Evolutionary conservation across 2,329 filamentous ascomycete genomes (phyloP), one percentile per base, ranked within the genome.

Genomic region (Penicillium janthinellum): DNA sequence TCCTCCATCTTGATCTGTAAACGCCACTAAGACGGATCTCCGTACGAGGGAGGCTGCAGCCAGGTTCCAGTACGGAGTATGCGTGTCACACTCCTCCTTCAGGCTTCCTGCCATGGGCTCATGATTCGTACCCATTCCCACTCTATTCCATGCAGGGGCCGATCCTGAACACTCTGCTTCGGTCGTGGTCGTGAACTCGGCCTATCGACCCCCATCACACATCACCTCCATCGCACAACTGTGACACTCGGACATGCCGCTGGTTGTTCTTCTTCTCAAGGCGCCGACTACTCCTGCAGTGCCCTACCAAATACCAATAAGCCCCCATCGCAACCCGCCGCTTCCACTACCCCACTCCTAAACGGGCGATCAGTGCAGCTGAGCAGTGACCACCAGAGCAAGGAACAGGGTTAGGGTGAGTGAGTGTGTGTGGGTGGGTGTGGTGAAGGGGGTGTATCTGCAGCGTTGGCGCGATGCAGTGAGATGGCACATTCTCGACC

Each of bases 401-500:
- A 49, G 47, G 47, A 35, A 49, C 31, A 35, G 47, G 47, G 28
- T 20, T 56, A 58, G 59, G 62, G 59, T 57, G 11, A 41, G 28
- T 31, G 42, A 11, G 42, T 28, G 4, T 22, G 22, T 22, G 22
- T 22, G 20, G 20, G 20, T 20, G 20, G 17, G 25, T 48, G 28
- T 28, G 28, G 28, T 35, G 25, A 47, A 17, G 44, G 44, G 25
- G 14, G 42, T 17, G 11, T 10, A 48, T 61, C 54, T 63, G 60
- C 60, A 55, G 28, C n/a, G 10, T 35, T 49, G 28, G 45, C 45
- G 37, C 31, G 41, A 58, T 64, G 65, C 64, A 64, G 64, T 67
- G 56, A 67, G 66, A 64, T 65, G 60, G 50, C 57, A 66, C 65
- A 64, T 28, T n/a, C 48, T 35, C n/a, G 31, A 49, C 35, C 31